A percentile compares a stretch with the other conserved stretches of the same genome.
Evolutionary conservation across 257 asterid genomes (phyloP).

Genomic region (Agastache rugosa): DNA sequence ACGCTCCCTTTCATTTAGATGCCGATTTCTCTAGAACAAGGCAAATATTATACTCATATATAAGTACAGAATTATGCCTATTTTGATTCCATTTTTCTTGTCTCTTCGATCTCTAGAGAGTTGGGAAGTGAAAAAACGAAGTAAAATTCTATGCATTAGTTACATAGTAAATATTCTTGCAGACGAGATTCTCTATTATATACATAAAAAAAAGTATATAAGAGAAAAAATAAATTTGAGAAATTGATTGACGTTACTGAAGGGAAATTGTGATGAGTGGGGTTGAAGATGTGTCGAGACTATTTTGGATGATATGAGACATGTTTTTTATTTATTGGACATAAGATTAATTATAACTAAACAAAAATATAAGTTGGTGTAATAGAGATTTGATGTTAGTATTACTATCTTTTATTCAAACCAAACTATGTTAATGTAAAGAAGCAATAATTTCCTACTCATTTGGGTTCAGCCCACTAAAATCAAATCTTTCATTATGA

Average conservation of each 20-base stretch:
- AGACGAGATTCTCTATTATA: background rate
- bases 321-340: constrained; percentile 25
- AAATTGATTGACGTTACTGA: background rate
- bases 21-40: constrained; percentile 32
- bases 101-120: constrained; percentile 37
- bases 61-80: constrained; percentile 19
- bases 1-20: constrained; percentile 28
- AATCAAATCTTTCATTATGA: constrained; percentile 40
- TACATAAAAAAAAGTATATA: background rate
- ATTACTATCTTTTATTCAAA: constrained; percentile 22
- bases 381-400: background rate
- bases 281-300: constrained; percentile 13
- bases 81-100: constrained; percentile 34
- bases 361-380: constrained; percentile 21
- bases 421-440: constrained; percentile 30
- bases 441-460: constrained; percentile 61
- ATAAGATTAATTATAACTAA: constrained; percentile 14
- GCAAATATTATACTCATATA: constrained; percentile 10
- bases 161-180: background rate
- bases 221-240: background rate
- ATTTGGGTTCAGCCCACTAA: constrained; percentile 57
- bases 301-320: constrained; percentile 35
- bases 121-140: constrained; percentile 11
- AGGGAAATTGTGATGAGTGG: background rate
- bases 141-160: background rate